Percentiles rank a stretch among this genome's conserved stretches.
These are phyloP conservation scores for Lathyrus sativus DNA, from an alignment of 306 rosid species.

Conservation along the genomic window DNA sequence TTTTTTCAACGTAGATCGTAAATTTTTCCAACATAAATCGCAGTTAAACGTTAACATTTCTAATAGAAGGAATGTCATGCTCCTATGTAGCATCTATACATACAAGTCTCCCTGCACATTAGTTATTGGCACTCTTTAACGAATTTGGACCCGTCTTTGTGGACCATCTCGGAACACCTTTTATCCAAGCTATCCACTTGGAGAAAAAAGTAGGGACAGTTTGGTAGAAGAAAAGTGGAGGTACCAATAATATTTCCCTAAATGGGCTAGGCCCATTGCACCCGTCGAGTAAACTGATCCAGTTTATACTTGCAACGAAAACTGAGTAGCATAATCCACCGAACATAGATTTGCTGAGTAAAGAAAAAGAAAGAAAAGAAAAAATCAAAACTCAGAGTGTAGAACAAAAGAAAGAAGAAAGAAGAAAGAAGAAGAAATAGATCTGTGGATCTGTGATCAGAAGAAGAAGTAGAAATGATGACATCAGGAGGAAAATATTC, in stretches of 20 bases:
- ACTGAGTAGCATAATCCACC: background rate
- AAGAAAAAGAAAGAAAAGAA: background rate
- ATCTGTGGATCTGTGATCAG: slow-evolving; percentile 22
- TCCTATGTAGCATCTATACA: no score
- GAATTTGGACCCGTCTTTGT: no score
- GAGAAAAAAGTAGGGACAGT: background rate
- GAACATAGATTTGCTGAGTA: background rate
- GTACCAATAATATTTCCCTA: background rate
- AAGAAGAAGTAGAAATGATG: slow-evolving; percentile 69
- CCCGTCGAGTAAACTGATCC: background rate
- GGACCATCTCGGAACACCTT: no score
- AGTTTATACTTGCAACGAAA: background rate
- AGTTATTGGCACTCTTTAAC: no score
- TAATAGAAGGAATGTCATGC: no score
- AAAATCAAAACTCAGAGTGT: background rate
- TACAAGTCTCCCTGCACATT: no score
- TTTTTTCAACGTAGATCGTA: no score
- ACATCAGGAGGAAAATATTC: slow-evolving; percentile 87
- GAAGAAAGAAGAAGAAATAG: background rate
- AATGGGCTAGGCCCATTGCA: background rate
- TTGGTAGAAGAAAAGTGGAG: background rate
- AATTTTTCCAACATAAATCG: no score
- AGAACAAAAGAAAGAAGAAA: background rate
- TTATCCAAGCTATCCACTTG: no score
- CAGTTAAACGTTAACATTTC: no score